Base-by-base conservation (phyloP, 177 flowering plant species). In the Vitis hybrid region DNA sequence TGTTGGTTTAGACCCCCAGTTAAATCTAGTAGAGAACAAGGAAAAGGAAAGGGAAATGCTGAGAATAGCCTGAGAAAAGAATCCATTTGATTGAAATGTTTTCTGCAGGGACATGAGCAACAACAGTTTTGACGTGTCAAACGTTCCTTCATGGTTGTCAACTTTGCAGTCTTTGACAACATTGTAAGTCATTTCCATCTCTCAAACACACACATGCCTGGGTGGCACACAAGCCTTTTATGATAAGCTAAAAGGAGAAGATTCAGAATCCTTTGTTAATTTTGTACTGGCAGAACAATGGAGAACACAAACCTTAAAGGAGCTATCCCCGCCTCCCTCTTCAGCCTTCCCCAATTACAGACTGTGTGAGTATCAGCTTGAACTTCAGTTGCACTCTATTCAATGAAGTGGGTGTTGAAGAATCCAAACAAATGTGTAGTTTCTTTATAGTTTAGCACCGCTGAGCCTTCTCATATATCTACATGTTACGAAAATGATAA, bases 41-140 rank as follows among this genome's bases (percentile, higher is more conserved):
- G 45, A 39, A 39, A 39, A 39, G 45, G 45, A 39, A 39, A 39
- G 45, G 45, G 45, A 39, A 39, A 39, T 39, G 45, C 45, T 39
- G 45, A 39, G 45, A 39, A 39, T 39, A 39, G 45, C 6, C 7
- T 39, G 45, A 39, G 45, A 7, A 39, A 39, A 39, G 45, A 39
- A 39, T 39, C 45, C 45, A 22, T 18, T 55, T 51, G 64, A 22
- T 56, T 56, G 45, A 56, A 48, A n/a, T 62, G 31, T 64, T 19
- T 10, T 51, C 61, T 80, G 74, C 83, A 88, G 92, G 84, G 90
- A 88, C 66, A 56, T 90, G 80, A 87, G 95, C 82, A 86, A 88
- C 68, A 88, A 88, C 56, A 79, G 76, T 61, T 90, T 90, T 66
- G 76, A 72, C 29, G 60, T 64, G 13, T 76, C 91, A 18, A 69